Conservation (phyloP, 306 rosid species). For the Begonia fuchsioides region DNA sequence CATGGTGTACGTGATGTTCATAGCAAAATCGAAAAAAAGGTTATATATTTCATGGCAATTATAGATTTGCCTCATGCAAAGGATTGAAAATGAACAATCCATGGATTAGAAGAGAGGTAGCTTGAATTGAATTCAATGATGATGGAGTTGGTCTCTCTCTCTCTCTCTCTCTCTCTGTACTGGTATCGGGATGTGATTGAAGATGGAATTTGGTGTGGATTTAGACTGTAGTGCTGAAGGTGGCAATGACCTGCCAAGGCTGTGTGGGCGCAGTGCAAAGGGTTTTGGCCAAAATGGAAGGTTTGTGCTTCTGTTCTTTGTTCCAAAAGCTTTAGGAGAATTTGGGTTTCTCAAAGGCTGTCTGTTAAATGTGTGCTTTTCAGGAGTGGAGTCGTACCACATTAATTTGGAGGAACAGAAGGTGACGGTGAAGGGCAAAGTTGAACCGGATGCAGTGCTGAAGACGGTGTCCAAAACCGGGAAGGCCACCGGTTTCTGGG, state of each 20-base stretch:
- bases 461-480: slow-evolving; percentile 76
- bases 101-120: too few relatives aligned
- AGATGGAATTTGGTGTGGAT: slow-evolving; percentile 3
- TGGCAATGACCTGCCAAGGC: slow-evolving; percentile 83
- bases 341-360: too few relatives aligned
- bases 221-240: slow-evolving; percentile 87
- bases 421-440: slow-evolving; percentile 84
- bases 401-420: slow-evolving; percentile 72
- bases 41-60: too few relatives aligned
- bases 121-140: too few relatives aligned
- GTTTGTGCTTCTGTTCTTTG: slow-evolving; percentile 14
- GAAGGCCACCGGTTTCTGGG: slow-evolving; percentile 78
- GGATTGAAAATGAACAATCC: too few relatives aligned
- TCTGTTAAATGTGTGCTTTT: background rate
- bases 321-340: too few relatives aligned
- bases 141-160: background rate
- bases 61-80: too few relatives aligned
- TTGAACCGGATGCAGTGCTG: slow-evolving; percentile 48
- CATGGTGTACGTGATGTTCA: too few relatives aligned
- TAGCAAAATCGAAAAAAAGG: too few relatives aligned
- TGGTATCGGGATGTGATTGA: too few relatives aligned
- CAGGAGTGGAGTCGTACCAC: slow-evolving; percentile 91
- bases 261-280: slow-evolving; percentile 86
- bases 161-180: background rate
- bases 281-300: slow-evolving; percentile 82